phyloP scores from a whole-genome alignment of 306 rosid genomes.

The Vigna reflexopilosa region DNA sequence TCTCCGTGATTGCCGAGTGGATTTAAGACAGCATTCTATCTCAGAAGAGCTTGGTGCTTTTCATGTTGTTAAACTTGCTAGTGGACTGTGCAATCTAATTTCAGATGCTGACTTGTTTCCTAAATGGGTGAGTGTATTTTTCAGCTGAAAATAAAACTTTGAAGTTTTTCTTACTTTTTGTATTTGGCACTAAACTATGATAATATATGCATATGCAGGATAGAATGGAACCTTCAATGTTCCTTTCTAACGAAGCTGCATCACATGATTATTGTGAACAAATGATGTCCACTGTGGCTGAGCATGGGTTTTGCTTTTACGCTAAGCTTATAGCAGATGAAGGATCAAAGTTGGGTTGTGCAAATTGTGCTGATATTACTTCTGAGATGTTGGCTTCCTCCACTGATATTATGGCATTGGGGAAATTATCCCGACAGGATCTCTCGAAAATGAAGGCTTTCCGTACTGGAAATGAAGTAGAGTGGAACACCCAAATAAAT shows the following conservation, averaged over 20 bases:
- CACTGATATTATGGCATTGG: constrained; percentile 57
- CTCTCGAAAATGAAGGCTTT: constrained; percentile 41
- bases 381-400: constrained; percentile 74
- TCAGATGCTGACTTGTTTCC: constrained; percentile 71
- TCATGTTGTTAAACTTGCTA: constrained; percentile 64
- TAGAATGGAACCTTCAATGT: constrained; percentile 49
- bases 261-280: constrained; percentile 59
- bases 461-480: constrained; percentile 51
- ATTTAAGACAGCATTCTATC: constrained; percentile 56
- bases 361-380: constrained; percentile 57
- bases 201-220: constrained; percentile 63
- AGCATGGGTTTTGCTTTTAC: constrained; percentile 79
- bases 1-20: constrained; percentile 55
- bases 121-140: constrained; percentile 53
- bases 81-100: constrained; percentile 65
- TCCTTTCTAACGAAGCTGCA: constrained; percentile 58
- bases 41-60: constrained; percentile 55
- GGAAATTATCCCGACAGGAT: constrained; percentile 61
- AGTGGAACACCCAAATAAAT: constrained; percentile 47
- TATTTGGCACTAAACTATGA: constrained; percentile 33
- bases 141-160: constrained; percentile 32
- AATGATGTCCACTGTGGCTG: constrained; percentile 63
- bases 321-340: constrained; percentile 63
- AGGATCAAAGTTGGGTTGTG: constrained; percentile 58
- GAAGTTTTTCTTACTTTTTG: constrained; percentile 15